Evolutionary conservation across 129 eudicot species (phyloP), one percentile per base, ranked within the genome.

Genomic region (Silybum marianum): DNA sequence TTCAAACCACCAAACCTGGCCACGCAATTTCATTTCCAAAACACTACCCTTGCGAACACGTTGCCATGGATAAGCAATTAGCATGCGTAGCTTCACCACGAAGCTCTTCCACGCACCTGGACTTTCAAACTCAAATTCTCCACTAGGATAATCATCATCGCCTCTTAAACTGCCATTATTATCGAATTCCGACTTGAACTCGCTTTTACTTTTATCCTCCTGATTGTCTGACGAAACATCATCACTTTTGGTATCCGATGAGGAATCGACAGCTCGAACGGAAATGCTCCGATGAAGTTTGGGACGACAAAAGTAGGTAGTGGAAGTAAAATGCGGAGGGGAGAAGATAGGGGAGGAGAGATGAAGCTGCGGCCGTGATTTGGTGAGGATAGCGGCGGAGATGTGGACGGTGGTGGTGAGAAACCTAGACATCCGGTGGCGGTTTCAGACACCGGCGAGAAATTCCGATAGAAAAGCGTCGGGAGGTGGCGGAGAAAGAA

Each of bases 1-100:
- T 26, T 4, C 10, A 70, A 70, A 68, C 7, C 19, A 74, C 3
- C 71, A 36, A 71, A 95, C 99, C 98, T 95, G 91, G 34, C 98
- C 99, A 30, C 99, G 97, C 78, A 95, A 80, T 77, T 90, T 89
- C 71, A 95, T 85, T 71, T 87, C 87, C 81, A 93, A 79, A 39
- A 95, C 93, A 75, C 95, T 95, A 10, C 97, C 95, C 78, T 88
- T 91, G 71, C 83, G 82, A 60, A 95, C 88, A 22, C 97, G 92
- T 81, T 83, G 86, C 99, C 99, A 95, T 19, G 99, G 99, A 25
- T 36, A 87, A 2, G 91, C 93, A 84, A 91, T 10, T 4, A 95
- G 78, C 93, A 93, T 81, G 19, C 90, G 88, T 58, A 83, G 63
- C 83, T 93, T 95, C 32, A 93, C 98, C 21, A 74, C 58, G 13